phyloP scores from a whole-genome alignment of 2,329 filamentous ascomycete species.

The Fusarium sp. region DNA sequence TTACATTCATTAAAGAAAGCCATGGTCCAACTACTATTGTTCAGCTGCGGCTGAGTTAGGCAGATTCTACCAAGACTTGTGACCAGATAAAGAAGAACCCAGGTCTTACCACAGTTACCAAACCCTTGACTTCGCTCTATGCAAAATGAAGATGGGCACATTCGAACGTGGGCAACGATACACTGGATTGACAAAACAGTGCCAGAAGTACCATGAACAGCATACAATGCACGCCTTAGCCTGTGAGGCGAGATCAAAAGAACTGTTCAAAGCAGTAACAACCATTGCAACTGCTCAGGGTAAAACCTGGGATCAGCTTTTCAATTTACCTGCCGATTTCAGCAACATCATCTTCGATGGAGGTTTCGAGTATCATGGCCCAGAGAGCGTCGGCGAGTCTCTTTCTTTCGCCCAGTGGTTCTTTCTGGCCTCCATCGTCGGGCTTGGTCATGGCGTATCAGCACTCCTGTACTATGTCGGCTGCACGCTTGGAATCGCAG shows the following conservation, averaged over 20 bases:
- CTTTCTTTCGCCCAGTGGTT: not conserved
- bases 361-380: not conserved
- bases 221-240: not conserved
- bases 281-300: not conserved
- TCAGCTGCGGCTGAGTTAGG: not conserved
- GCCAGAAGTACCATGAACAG: not conserved
- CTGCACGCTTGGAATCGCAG: not conserved
- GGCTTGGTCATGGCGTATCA: not conserved
- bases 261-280: not conserved
- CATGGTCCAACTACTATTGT: not conserved
- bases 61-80: not conserved
- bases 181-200: not conserved
- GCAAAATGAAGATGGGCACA: not conserved
- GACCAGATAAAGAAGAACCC: not conserved
- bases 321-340: not conserved
- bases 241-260: not conserved
- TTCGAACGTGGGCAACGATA: not conserved
- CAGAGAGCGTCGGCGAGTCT: not conserved
- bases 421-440: not conserved
- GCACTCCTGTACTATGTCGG: not conserved
- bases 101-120: too few species aligned
- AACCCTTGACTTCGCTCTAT: too few species aligned
- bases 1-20: not conserved
- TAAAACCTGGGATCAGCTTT: not conserved
- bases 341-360: not conserved